Conservation (phyloP, 2,329 filamentous ascomycete species). For the Claviceps fusiformis region DNA sequence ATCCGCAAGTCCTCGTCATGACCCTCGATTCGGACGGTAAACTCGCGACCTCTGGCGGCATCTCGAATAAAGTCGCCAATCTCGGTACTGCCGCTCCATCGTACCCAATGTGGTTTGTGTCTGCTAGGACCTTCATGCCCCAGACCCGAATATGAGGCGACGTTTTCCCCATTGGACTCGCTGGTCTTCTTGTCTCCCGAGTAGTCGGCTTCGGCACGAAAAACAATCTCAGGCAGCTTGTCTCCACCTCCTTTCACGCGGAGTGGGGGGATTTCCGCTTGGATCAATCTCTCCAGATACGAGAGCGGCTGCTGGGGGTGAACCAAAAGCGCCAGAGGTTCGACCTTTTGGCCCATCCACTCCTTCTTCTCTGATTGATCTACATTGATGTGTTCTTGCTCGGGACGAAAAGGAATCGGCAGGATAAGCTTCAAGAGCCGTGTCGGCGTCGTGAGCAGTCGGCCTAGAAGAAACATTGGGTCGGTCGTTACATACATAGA, state of each 20-base stretch:
- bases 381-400: constrained; percentile 27
- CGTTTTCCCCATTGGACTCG: constrained; percentile 42
- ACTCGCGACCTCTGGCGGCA: constrained; percentile 71
- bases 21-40: constrained; percentile 72
- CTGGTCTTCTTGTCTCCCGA: constrained; percentile 25
- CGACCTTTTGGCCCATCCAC: constrained; percentile 34
- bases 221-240: constrained; percentile 60
- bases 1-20: constrained; percentile 52
- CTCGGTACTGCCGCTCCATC: constrained; percentile 80
- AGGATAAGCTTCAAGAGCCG: constrained; percentile 69
- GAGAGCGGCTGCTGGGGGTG: constrained; percentile 86
- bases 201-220: constrained; percentile 63
- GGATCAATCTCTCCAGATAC: constrained; percentile 78
- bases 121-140: constrained; percentile 44
- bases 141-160: constrained; percentile 58
- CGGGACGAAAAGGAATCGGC: constrained; percentile 42
- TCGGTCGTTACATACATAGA: too few relatives aligned
- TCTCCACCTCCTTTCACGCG: constrained; percentile 49
- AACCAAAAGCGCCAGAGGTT: constrained; percentile 71
- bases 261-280: constrained; percentile 67
- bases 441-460: constrained; percentile 68
- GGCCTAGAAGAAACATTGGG: constrained; percentile 31
- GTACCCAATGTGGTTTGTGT: constrained; percentile 49
- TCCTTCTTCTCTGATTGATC: constrained; percentile 22
- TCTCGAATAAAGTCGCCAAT: constrained; percentile 91